Percentiles rank a stretch among this genome's conserved stretches.
phyloP scores from a whole-genome alignment of 2,329 filamentous ascomycete species.

The Ciborinia camelliae region DNA sequence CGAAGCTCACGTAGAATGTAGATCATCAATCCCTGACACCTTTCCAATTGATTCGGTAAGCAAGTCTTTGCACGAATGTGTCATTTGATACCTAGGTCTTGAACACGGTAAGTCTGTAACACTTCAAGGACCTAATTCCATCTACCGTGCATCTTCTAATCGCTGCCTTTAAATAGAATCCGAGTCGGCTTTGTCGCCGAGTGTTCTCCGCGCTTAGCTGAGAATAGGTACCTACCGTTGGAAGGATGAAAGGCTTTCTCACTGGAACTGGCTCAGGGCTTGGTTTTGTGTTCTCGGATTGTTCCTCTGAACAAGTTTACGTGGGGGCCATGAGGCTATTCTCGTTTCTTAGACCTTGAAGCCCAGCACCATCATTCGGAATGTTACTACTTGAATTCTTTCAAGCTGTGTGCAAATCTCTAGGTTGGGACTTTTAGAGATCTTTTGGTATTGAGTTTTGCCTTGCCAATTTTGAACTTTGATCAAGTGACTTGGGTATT shows the following conservation, averaged over 20 bases:
- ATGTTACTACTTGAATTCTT: too few relatives aligned
- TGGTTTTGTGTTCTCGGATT: not conserved
- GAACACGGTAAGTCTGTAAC: too few relatives aligned
- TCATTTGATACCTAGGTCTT: too few relatives aligned
- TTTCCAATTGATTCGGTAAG: too few relatives aligned
- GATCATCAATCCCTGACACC: too few relatives aligned
- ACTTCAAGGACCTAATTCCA: too few relatives aligned
- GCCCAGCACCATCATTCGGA: not conserved
- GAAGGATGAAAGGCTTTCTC: not conserved
- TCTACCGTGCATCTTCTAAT: too few relatives aligned
- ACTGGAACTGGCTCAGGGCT: not conserved
- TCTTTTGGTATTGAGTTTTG: not conserved
- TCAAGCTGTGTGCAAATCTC: not conserved
- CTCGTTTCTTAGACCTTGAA: not conserved
- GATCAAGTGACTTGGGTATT: not conserved
- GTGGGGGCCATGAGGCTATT: not conserved
- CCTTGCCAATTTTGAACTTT: not conserved
- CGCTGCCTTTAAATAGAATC: too few relatives aligned
- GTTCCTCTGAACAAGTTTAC: not conserved
- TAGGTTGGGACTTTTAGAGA: not conserved
- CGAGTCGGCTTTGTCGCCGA: too few relatives aligned
- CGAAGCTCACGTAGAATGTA: too few relatives aligned
- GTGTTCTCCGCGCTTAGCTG: too few relatives aligned
- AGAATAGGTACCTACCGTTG: not conserved
- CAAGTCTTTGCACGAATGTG: too few relatives aligned